phyloP scores from a whole-genome alignment of 2,329 filamentous ascomycete genomes.

The Aspergillus neotritici region DNA sequence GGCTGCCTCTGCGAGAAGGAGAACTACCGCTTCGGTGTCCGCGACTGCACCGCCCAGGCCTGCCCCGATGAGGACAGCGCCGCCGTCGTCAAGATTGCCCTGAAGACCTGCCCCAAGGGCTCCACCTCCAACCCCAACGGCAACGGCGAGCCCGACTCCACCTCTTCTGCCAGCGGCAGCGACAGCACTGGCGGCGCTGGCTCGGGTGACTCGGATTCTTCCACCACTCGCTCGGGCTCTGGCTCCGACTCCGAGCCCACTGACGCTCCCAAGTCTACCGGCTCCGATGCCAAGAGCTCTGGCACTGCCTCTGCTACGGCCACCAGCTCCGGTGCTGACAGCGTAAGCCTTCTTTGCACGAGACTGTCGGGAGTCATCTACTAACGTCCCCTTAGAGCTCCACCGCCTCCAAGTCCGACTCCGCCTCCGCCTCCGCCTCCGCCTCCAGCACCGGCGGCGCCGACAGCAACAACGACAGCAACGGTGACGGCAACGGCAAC shows the following conservation, averaged over 20 bases:
- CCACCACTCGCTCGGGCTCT: slow-evolving; percentile 1
- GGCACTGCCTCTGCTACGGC: slow-evolving; percentile 14
- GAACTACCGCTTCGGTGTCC: slow-evolving; percentile 42
- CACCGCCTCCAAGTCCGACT: slow-evolving; percentile 1
- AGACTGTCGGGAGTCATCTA: background rate
- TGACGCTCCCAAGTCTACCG: slow-evolving; percentile 16
- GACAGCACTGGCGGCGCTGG: too few species aligned
- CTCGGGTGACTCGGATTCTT: background rate
- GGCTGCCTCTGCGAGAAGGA: slow-evolving; percentile 37
- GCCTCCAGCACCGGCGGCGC: slow-evolving; percentile 10
- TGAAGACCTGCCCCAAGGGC: slow-evolving; percentile 29
- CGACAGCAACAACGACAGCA: slow-evolving; percentile 5
- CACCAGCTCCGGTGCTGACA: slow-evolving; percentile 14
- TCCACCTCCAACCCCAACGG: slow-evolving; percentile 14
- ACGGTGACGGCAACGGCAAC: slow-evolving; percentile 9
- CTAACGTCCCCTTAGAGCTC: background rate
- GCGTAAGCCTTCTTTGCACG: background rate
- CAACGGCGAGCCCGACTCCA: slow-evolving; percentile 9
- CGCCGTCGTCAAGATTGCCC: slow-evolving; percentile 29
- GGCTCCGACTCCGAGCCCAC: slow-evolving; percentile 8
- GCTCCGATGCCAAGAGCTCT: slow-evolving; percentile 9
- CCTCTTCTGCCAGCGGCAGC: background rate
- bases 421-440: background rate
- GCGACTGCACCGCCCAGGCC: slow-evolving; percentile 42
- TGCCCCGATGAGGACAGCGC: slow-evolving; percentile 37